Base-by-base conservation (phyloP, 75 land plant genomes). In the Adiantum capillusveneris region DNA sequence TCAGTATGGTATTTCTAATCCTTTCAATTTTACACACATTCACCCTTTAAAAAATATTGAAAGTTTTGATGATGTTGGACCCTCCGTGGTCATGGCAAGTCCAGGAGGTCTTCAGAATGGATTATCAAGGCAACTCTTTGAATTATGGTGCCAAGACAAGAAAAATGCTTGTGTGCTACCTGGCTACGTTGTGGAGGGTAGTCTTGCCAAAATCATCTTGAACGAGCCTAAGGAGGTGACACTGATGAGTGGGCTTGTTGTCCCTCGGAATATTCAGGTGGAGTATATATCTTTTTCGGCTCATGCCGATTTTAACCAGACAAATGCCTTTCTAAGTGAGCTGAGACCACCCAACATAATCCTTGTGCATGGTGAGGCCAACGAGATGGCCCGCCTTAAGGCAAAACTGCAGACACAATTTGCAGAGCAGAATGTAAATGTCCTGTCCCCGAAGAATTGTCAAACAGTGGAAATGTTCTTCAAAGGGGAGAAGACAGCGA, bases 151-250 rank as follows among this genome's bases (percentile, higher is more conserved):
- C 58, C 67, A 85, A 44, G 98, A 94, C 56, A 79, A 74, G 76
- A 89, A 74, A 76, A 94, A 89, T 68, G 79, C 96, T 0, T 94
- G 98, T 72, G 83, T 94, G 0, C 70, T 94, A 30, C 98, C 98
- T 34, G 98, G 98, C 21, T 94, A 89, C 78, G 84, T 94, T 11
- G 91, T 94, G 21, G 96, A 86, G 61, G 98, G 99, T 22, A 90
- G 85, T 30, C 65, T 79, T 27, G 96, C 99, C 12, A 86, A 95
- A 64, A 87, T 91, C 12, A 95, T 95, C 9, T 68, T 84, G 45
- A 95, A 78, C 64, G 99, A 90, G 46, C 99, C 99, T 20, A 95
- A 86, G 80, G 99, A 95, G 57, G 92, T 95, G 30, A 86, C 96
- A 0, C 75, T 90, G 13, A 74, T 84, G 82, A 90, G 77, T 74